A percentile compares a stretch with the other conserved stretches of the same genome.
These are phyloP conservation scores for Sclerotiophoma versabilis DNA, from an alignment of 2,329 filamentous ascomycete genomes.

Conservation along the genomic window DNA sequence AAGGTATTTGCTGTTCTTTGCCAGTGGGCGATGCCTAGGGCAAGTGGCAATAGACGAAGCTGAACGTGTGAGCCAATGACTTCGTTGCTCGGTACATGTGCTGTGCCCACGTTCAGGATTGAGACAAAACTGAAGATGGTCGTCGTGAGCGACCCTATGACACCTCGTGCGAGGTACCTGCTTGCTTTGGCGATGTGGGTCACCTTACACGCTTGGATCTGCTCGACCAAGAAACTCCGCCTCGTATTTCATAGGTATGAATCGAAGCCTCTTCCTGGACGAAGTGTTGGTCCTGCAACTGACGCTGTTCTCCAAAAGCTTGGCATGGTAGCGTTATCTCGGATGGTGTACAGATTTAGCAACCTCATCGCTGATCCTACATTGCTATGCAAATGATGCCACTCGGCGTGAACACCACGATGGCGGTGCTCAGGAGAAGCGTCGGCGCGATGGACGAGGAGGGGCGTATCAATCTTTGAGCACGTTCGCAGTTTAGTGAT, in stretches of 20 bases:
- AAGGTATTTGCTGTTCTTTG: not conserved
- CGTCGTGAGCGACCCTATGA: not conserved
- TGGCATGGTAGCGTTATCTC: not conserved
- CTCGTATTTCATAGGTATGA: not conserved
- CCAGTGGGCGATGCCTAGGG: not conserved
- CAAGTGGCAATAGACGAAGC: not conserved
- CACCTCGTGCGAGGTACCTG: not conserved
- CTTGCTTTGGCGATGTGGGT: not conserved
- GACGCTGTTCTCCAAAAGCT: not conserved
- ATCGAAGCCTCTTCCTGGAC: not conserved
- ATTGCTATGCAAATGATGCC: conserved; percentile 15
- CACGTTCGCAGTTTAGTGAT: not conserved
- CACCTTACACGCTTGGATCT: not conserved
- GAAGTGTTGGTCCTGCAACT: not conserved
- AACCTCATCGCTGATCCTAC: conserved; percentile 9
- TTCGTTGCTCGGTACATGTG: not conserved
- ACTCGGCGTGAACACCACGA: conserved; percentile 1
- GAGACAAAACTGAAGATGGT: not conserved
- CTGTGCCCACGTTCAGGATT: not conserved
- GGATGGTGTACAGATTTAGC: not conserved
- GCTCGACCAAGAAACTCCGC: not conserved
- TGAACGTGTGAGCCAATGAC: not conserved
- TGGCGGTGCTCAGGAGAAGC: not conserved
- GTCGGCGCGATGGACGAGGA: not conserved
- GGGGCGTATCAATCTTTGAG: not conserved